Evolutionary conservation across 345 rosid species (phyloP), one percentile per base, ranked within the genome.

Genomic region (Cardiospermum halicacabum): DNA sequence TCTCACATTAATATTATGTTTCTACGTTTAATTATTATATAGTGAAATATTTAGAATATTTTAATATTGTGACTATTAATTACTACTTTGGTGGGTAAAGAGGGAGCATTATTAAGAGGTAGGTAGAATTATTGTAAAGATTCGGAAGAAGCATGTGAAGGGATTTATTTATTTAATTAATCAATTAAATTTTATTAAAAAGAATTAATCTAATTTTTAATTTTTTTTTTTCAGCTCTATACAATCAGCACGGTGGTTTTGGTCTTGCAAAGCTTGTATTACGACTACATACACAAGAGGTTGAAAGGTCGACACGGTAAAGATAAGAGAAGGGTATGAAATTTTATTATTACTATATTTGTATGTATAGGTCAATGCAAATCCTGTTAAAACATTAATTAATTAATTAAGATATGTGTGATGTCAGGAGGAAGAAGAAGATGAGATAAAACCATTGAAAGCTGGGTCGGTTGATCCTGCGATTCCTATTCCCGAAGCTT

Each of bases 221-320:
- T 15, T 24, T 18, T 36, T 11, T 16, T 26, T 19, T 36, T 39
- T 68, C 25, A 93, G 96, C 97, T 94, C 30, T 94, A 91, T 53
- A 88, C 99, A 1, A 57, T 69, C n/a, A 91, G 91, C 60, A 94
- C 97, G 0, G 72, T 94, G 63, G 77, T 82, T 18, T 57, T 93
- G 49, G 96, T 88, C 67, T 43, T 93, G 69, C 99, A 93, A 65
- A 81, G 91, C 30, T 9, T 87, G 7, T 93, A 87, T 82, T 93
- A 91, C 37, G 97, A 91, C 58, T 74, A 85, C 37, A 53, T 89
- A 68, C 69, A 58, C 84, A 75, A 66, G 40, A 80, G 82, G 72
- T 67, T 73, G 72, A 79, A 72, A 72, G 27, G 76, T 60, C 56
- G 74, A 54, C 72, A 62, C 19, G 62, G 3, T 26, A 73, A 73